phyloP scores from a whole-genome alignment of 2,329 filamentous ascomycete species.

The Alternaria triticimaculans region DNA sequence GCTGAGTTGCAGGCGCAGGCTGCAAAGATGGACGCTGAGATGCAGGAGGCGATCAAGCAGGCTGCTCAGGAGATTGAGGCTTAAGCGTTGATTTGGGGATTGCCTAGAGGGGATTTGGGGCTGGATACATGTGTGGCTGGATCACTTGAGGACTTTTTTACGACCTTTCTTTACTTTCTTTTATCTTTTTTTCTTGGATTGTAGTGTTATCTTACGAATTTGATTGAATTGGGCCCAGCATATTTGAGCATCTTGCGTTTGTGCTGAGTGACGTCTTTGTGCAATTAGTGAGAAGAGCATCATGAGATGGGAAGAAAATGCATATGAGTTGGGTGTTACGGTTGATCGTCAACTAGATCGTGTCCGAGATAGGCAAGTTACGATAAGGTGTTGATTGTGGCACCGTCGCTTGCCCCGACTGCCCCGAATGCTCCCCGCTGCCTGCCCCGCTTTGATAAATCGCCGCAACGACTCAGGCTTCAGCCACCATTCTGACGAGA shows the following conservation, averaged over 20 bases:
- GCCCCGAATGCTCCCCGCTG: neutral
- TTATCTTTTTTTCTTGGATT: neutral
- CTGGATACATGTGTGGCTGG: slow-evolving; percentile 4
- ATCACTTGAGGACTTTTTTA: neutral
- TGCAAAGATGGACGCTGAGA: neutral
- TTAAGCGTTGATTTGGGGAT: neutral
- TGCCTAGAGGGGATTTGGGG: neutral
- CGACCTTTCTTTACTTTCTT: neutral
- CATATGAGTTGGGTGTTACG: neutral
- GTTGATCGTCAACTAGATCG: neutral
- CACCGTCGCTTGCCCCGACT: neutral
- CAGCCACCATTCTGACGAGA: neutral
- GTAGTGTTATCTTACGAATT: neutral
- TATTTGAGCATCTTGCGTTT: neutral
- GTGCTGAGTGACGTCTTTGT: neutral
- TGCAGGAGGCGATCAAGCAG: slow-evolving; percentile 3
- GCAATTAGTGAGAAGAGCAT: neutral
- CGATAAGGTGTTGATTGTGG: neutral
- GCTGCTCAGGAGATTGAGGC: slow-evolving; percentile 3
- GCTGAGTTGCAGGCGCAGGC: neutral
- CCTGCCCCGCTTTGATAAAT: neutral
- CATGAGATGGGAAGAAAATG: neutral
- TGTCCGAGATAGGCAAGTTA: neutral
- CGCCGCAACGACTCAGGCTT: neutral
- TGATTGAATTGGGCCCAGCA: neutral